Evolutionary conservation across 1,284 basidiomycete genomes (phyloP), one percentile per base, ranked within the genome.

Genomic region (Sanghuangporus weigelae): DNA sequence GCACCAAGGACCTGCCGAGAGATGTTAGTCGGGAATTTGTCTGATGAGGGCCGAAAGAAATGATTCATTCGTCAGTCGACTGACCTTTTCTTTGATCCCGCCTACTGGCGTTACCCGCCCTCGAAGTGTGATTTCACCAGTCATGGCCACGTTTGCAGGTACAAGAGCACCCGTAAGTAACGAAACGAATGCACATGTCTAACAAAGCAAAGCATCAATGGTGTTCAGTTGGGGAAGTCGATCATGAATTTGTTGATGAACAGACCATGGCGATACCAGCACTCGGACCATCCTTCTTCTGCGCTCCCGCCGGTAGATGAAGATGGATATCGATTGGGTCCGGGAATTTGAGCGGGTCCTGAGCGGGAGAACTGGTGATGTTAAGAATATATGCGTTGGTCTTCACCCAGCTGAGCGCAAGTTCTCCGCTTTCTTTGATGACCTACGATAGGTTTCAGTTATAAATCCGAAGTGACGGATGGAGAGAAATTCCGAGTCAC

Each of bases 201-300:
- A 67, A n/a, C 40, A 50, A 39, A 49, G 16, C 8, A 42, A 36
- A 23, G 35, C 7, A n/a, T 21, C 26, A 36, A n/a, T n/a, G n/a
- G n/a, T 11, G 21, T 40, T 26, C 36, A 44, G 6, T 14, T 10
- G n/a, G 5, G 26, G 12, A 51, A 50, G 48, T 4, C n/a, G 4
- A 19, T n/a, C 46, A 38, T 38, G 31, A 7, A 21, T 21, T n/a
- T n/a, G n/a, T n/a, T n/a, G n/a, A n/a, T n/a, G n/a, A 19, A 60
- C 55, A 35, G 42, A 90, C 89, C 87, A 96, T 93, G 1, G 93
- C 92, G 19, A 95, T 83, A 4, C 94, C 94, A 0, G 94, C 93
- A 68, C 89, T 92, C 0, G 93, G 93, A 0, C 94, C 94, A 71
- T 96, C 94, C 77, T 96, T 96, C 79, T 89, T 93, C 73, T 93